Evolutionary conservation across 1,139 yeast genomes (phyloP).

Genomic region (Yamadazyma conglobata): DNA sequence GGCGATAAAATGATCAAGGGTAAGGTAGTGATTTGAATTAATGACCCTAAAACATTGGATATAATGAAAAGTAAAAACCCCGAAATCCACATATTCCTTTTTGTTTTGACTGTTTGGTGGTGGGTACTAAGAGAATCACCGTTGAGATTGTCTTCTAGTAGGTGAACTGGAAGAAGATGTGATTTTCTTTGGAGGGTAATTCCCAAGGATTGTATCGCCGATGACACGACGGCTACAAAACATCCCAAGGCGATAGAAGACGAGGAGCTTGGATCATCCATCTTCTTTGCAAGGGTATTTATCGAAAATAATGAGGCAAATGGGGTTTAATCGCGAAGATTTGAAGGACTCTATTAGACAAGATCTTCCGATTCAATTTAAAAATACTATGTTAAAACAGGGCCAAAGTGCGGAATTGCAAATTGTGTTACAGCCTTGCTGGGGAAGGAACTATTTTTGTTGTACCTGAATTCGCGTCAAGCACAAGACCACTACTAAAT

Average conservation of each 20-base stretch:
- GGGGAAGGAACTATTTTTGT: no score
- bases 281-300: not conserved
- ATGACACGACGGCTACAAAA: conserved; percentile 69
- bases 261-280: conserved; percentile 4
- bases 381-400: no score
- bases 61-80: conserved; percentile 70
- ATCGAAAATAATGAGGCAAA: no score
- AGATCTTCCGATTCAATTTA: no score
- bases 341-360: no score
- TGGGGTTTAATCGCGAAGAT: no score
- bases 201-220: conserved; percentile 82
- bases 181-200: conserved; percentile 81
- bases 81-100: conserved; percentile 67
- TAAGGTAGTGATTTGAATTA: conserved; percentile 78
- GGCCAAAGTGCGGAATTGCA: no score
- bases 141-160: conserved; percentile 17
- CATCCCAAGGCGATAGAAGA: conserved; percentile 53
- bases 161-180: conserved; percentile 42
- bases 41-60: conserved; percentile 77
- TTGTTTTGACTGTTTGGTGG: conserved; percentile 36
- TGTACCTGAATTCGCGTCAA: no score
- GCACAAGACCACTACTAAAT: no score
- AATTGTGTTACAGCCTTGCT: no score
- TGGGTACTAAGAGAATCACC: conserved; percentile 2
- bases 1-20: conserved; percentile 82